Percentiles rank a stretch among this genome's conserved stretches.
Conservation (phyloP, 2,329 filamentous ascomycete species). For the Xylaria sp. region DNA sequence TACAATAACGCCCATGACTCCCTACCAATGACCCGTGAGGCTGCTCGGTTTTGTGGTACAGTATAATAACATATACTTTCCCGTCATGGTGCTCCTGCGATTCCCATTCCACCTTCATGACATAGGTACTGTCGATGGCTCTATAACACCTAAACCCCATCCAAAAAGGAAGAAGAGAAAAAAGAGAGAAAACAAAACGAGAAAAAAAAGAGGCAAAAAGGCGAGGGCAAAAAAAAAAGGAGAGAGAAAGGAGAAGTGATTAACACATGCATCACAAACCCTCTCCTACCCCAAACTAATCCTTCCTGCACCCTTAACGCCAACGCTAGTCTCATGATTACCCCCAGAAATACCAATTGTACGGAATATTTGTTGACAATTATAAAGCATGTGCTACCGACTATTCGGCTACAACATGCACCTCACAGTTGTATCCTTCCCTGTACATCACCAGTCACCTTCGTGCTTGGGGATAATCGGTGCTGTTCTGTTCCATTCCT, state of each 20-base stretch:
- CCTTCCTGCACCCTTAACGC: background rate
- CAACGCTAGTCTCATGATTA: slow-evolving; percentile 4
- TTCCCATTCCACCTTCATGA: too few relatives aligned
- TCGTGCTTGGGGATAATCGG: slow-evolving; percentile 1
- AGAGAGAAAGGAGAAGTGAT: background rate
- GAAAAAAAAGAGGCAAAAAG: background rate
- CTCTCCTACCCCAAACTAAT: background rate
- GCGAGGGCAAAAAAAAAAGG: background rate
- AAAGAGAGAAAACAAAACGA: background rate
- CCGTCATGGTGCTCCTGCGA: too few relatives aligned
- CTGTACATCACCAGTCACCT: background rate
- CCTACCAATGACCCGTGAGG: too few relatives aligned
- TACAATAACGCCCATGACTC: background rate
- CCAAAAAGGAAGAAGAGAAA: slow-evolving; percentile 6
- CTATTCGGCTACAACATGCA: background rate
- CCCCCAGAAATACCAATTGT: background rate
- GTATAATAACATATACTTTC: too few relatives aligned
- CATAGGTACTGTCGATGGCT: background rate
- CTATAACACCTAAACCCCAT: slow-evolving; percentile 13
- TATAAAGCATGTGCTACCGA: background rate
- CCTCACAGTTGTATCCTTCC: background rate
- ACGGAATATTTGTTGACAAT: background rate
- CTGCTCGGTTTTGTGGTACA: too few relatives aligned
- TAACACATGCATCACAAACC: background rate
- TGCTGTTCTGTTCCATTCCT: slow-evolving; percentile 8